phyloP scores from a whole-genome alignment of 257 asterid species.

The Penstemon davidsonii region DNA sequence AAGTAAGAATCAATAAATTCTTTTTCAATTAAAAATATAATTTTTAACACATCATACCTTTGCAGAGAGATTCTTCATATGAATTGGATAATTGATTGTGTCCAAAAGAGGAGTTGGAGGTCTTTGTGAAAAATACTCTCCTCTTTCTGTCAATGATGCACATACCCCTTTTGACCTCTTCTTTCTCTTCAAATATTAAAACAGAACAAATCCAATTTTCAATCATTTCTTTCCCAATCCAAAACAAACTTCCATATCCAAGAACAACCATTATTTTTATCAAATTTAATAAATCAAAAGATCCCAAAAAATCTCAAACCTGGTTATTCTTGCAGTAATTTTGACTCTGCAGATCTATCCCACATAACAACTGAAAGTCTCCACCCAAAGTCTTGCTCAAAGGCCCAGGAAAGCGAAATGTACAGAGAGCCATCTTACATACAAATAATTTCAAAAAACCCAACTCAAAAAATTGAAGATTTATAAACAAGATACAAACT shows the following conservation, averaged over 20 bases:
- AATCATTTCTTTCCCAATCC: constrained; percentile 22
- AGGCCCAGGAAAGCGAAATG: constrained; percentile 60
- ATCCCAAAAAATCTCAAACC: constrained; percentile 38
- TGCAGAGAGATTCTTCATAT: constrained; percentile 84
- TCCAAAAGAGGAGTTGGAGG: constrained; percentile 97
- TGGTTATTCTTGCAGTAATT: constrained; percentile 42
- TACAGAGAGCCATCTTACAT: constrained; percentile 57
- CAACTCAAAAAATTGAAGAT: constrained; percentile 2
- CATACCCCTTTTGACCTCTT: constrained; percentile 52
- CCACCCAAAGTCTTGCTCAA: constrained; percentile 43
- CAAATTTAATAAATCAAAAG: neutral
- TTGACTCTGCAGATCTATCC: constrained; percentile 50
- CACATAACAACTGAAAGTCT: constrained; percentile 55
- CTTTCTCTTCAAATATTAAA: constrained; percentile 40
- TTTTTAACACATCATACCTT: constrained; percentile 49
- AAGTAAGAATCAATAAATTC: neutral
- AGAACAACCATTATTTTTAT: neutral
- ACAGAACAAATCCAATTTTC: constrained; percentile 28
- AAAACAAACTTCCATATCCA: constrained; percentile 12
- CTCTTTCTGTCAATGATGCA: constrained; percentile 73
- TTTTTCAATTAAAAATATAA: neutral
- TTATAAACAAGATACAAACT: constrained; percentile 17
- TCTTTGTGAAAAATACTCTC: constrained; percentile 79
- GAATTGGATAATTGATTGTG: constrained; percentile 88
- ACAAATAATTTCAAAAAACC: neutral